Base-by-base conservation (phyloP, 192 early-diverging fungal species). In the Coemansia sp. region DNA sequence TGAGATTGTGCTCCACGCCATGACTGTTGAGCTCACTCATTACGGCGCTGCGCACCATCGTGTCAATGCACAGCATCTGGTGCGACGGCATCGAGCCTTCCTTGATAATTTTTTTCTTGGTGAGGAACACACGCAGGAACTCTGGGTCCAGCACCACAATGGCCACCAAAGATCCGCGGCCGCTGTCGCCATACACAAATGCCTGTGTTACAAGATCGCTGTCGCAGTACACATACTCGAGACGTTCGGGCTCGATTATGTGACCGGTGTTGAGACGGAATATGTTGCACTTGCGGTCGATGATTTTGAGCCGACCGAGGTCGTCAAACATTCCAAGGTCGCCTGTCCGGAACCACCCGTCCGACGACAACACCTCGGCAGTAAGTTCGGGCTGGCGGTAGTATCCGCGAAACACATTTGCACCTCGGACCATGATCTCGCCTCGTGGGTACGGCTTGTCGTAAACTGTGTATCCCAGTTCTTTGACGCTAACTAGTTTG, bases 251-350 rank as follows among this genome's bases (percentile, higher is more conserved):
- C 35, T 95, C 96, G 73, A 98, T 92, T 75, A 90, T 87, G 69
- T 97, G 94, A 56, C 93, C 96, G 60, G 95, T 85, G 21, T 85
- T 83, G 58, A 95, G 81, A 72, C 92, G 94, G 72, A 98, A 90
- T 39, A 98, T 86, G 75, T 96, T 97, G 89, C 95, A 96, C 71
- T 89, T 92, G 61, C 96, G 88, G 76, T 98, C 96, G 69, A 98
- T 96, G 45, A 98, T 88, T 32, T 84, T 76, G 21, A 98, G 70
- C 45, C 89, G 84, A 9, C 94, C 94, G 62, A 94, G 87, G 8
- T 86, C 77, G 65, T 89, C 84, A 85, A 89, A 91, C 86, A 93
- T 90, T 60, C 88, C 96, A 70, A 98, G 92, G 78, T 95, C 94
- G 45, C 94, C 94, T n/a, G 93, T 95, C 70, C 85, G 87, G 63